Conservation (phyloP, 805 yeast genomes). For the Wickerhamiella galacta region DNA sequence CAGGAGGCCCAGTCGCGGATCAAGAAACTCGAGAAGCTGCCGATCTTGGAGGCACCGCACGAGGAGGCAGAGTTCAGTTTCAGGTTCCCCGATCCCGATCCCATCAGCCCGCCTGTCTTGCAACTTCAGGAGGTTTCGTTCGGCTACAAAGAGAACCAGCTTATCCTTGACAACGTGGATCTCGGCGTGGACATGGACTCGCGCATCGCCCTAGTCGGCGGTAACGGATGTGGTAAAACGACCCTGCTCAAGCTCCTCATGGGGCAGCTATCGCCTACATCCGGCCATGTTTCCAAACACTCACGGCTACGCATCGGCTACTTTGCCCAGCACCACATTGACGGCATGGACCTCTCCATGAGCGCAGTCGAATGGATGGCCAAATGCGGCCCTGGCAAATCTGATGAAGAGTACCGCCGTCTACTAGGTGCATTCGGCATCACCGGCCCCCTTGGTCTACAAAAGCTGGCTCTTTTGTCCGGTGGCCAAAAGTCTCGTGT, state of each 20-base stretch:
- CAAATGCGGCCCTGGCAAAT: slow-evolving; percentile 71
- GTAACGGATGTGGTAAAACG: slow-evolving; percentile 98
- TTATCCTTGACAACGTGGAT: slow-evolving; percentile 62
- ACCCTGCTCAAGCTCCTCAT: slow-evolving; percentile 75
- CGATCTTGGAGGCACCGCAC: slow-evolving; percentile 84
- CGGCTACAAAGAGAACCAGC: slow-evolving; percentile 44
- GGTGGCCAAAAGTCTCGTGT: slow-evolving; percentile 99
- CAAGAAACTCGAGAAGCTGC: slow-evolving; percentile 88
- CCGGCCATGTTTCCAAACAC: slow-evolving; percentile 67
- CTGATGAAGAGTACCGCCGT: slow-evolving; percentile 92
- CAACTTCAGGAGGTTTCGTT: slow-evolving; percentile 76
- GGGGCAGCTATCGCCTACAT: slow-evolving; percentile 56
- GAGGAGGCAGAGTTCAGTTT: slow-evolving; percentile 74
- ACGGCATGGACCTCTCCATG: slow-evolving; percentile 74
- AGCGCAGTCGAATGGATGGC: slow-evolving; percentile 95
- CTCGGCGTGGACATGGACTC: slow-evolving; percentile 86
- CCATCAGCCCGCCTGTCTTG: slow-evolving; percentile 80
- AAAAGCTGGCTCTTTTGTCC: slow-evolving; percentile 73
- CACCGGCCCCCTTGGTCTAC: slow-evolving; percentile 84
- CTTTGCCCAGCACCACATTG: slow-evolving; percentile 97
- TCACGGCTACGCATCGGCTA: slow-evolving; percentile 85
- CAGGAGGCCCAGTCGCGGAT: slow-evolving; percentile 97
- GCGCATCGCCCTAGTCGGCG: slow-evolving; percentile 93
- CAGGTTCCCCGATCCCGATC: slow-evolving; percentile 91
- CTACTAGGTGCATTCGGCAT: slow-evolving; percentile 95